Percentiles rank a stretch among this genome's conserved stretches.
Conservation (phyloP, 192 early-diverging fungal genomes). For the Coemansia sp. region DNA sequence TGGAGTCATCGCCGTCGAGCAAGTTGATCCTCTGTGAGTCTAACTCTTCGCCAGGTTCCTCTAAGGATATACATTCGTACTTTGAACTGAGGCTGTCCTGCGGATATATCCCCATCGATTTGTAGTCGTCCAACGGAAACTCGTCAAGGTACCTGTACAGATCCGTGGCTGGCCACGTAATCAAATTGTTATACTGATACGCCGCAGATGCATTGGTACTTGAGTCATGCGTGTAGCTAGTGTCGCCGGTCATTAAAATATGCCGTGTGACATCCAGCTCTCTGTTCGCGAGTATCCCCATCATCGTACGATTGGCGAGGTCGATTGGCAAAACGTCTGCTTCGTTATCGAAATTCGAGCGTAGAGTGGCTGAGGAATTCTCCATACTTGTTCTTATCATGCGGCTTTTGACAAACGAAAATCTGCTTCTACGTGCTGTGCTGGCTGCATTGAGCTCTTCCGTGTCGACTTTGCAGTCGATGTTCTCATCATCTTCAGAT, state of each 20-base stretch:
- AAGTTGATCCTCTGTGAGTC: constrained; percentile 19
- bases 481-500: not conserved
- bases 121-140: not conserved
- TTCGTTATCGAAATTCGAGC: not conserved
- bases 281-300: constrained; percentile 13
- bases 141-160: constrained; percentile 15
- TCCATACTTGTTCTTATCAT: not conserved
- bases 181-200: not conserved
- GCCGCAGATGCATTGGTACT: not conserved
- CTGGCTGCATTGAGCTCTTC: not conserved
- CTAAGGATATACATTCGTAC: constrained; percentile 9
- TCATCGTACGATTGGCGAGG: constrained; percentile 25
- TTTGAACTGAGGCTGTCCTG: not conserved
- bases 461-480: not conserved
- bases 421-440: not conserved
- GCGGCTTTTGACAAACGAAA: not conserved
- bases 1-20: not conserved
- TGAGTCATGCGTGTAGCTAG: not conserved
- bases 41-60: constrained; percentile 39
- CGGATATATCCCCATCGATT: constrained; percentile 17
- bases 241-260: constrained; percentile 25
- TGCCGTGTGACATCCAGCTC: constrained; percentile 15
- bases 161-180: constrained; percentile 21
- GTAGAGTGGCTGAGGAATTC: not conserved
- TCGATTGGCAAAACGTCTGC: not conserved